Evolutionary conservation across 306 rosid genomes (phyloP), one percentile per base, ranked within the genome.

Genomic region (Psophocarpus tetragonolobus): DNA sequence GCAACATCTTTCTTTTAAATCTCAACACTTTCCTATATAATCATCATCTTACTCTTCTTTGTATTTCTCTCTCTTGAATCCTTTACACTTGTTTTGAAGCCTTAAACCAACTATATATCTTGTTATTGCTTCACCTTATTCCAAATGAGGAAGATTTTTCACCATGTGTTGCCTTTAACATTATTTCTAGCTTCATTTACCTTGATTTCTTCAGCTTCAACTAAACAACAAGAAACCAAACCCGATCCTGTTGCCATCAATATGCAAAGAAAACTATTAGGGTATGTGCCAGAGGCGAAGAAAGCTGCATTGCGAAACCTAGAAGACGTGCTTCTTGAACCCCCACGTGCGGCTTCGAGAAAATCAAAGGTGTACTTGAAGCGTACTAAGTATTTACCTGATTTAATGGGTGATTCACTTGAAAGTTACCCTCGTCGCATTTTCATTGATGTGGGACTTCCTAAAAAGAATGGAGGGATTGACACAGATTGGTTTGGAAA

Each of bases 291-390:
- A 0, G 91, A 83, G 8, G 91, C 96, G 0, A 94, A 88, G 73
- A 87, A 86, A 84, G 91, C 84, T 0, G 97, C 97, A 2, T 73
- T 94, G 36, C 82, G 84, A 67, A 86, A 91, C 9, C 92, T 91
- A 0, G 97, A 93, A 79, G 92, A 91, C 6, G 94, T 93, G 14
- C 91, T 93, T 6, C 87, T 93, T 1, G 96, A 91, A 58, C 97
- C 98, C 0, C 98, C 98, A 2, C 84, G 97, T 21, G 81, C 92
- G 0, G 72, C 91, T 0, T 93, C 90, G 0, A 76, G 89, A 39
- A 91, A 86, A 21, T 94, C 96, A 0, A 85, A 77, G 18, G 70
- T 82, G 15, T 90, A 90, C 45, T 80, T 86, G 79, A 90, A 91
- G 81, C 73, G 85, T 45, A 91, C 96, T 0, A 85, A 74, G 27